Percentiles rank a stretch among this genome's conserved stretches.
Conservation (phyloP, 768 basidiomycete genomes). For the Asterophora parasitica region DNA sequence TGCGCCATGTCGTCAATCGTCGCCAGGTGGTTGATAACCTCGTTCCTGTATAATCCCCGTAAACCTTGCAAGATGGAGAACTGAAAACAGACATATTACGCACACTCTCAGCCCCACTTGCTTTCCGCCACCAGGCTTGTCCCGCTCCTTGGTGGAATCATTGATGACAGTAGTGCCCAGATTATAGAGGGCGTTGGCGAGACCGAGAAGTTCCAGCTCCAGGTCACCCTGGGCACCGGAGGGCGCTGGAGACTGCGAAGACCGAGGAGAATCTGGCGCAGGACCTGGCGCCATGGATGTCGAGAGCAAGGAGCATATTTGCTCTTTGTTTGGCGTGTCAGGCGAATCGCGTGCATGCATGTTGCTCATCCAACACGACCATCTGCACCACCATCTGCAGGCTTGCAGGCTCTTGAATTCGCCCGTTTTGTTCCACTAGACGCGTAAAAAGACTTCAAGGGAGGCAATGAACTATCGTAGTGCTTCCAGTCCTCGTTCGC, state of each 20-base stretch:
- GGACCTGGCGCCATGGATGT: constrained; percentile 16
- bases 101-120: constrained; percentile 77
- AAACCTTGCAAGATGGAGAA: neutral
- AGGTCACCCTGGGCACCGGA: constrained; percentile 66
- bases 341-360: no score
- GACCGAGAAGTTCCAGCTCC: constrained; percentile 69
- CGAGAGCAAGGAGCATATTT: constrained; percentile 7
- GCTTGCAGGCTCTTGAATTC: no score
- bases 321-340: constrained; percentile 3
- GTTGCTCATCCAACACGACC: no score
- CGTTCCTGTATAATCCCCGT: constrained; percentile 45
- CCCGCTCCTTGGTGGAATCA: constrained; percentile 76
- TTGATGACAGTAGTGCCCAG: constrained; percentile 80
- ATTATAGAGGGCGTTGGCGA: constrained; percentile 76
- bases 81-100: constrained; percentile 17
- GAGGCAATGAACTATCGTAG: no score
- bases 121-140: constrained; percentile 65
- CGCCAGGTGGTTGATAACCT: constrained; percentile 63
- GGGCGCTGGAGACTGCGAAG: constrained; percentile 72
- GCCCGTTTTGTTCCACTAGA: no score
- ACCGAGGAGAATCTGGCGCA: constrained; percentile 65
- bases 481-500: no score
- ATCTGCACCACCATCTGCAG: no score
- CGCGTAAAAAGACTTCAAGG: no score
- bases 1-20: constrained; percentile 67